Conservation (phyloP, 352 stramenopile genomes). For the Thraustochytrium aureum region DNA sequence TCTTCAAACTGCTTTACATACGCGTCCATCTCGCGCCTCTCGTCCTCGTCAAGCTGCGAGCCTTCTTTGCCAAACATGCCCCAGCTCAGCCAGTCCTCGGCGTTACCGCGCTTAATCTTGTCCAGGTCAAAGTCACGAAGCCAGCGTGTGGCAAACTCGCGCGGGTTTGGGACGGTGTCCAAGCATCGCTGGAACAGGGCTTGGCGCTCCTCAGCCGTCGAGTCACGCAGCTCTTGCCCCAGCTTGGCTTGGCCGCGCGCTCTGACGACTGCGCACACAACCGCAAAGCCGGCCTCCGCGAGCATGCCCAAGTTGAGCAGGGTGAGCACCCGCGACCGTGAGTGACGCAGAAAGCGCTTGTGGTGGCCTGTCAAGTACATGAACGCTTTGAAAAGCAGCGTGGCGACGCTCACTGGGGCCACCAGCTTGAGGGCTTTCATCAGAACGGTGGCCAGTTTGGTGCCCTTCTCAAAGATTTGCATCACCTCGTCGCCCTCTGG, state of each 20-base stretch:
- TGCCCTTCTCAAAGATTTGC: background rate
- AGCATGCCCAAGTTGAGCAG: conserved; percentile 36
- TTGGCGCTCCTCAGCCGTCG: conserved; percentile 3
- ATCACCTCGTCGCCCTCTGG: conserved; percentile 46
- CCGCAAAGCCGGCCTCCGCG: conserved; percentile 25
- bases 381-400: conserved; percentile 40
- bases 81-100: conserved; percentile 48
- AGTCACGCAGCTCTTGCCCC: background rate
- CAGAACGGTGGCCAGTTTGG: background rate
- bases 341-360: conserved; percentile 29
- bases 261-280: conserved; percentile 14
- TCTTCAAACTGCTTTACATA: background rate
- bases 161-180: conserved; percentile 5
- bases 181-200: conserved; percentile 18
- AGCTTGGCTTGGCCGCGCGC: background rate
- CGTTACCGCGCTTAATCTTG: conserved; percentile 29
- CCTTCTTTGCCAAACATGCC: conserved; percentile 1
- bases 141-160: conserved; percentile 20
- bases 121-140: background rate
- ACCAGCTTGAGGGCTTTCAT: conserved; percentile 29
- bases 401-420: conserved; percentile 23
- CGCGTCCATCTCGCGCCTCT: conserved; percentile 4
- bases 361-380: conserved; percentile 26
- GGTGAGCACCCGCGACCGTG: conserved; percentile 2
- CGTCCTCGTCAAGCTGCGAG: background rate